phyloP scores from a whole-genome alignment of 1,284 basidiomycete species.

The Omphalotus olearius region DNA sequence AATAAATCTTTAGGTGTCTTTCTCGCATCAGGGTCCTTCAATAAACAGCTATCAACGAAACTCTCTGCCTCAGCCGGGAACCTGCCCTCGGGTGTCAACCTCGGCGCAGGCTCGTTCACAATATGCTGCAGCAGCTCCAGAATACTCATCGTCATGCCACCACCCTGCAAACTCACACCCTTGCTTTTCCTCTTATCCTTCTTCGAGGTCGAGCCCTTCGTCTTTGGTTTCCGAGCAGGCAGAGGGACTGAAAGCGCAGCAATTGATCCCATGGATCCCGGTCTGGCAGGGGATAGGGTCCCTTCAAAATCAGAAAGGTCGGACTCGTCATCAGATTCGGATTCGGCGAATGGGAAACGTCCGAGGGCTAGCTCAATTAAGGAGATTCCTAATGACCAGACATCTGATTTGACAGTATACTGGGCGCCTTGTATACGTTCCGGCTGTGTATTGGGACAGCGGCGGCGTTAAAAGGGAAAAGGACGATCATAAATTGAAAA shows the following conservation, averaged over 20 bases:
- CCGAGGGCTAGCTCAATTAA: slow-evolving; percentile 92
- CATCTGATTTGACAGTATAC: slow-evolving; percentile 96
- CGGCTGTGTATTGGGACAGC: slow-evolving; percentile 50
- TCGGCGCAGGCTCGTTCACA: slow-evolving; percentile 92
- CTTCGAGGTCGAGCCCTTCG: slow-evolving; percentile 33
- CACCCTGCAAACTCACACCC: slow-evolving; percentile 86
- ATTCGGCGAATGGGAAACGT: slow-evolving; percentile 88
- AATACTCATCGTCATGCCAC: slow-evolving; percentile 94
- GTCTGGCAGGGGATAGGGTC: slow-evolving; percentile 57
- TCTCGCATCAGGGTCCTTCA: slow-evolving; percentile 77
- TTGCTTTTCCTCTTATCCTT: slow-evolving; percentile 62
- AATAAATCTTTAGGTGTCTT: slow-evolving; percentile 80
- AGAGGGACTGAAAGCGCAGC: slow-evolving; percentile 22
- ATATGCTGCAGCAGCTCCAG: slow-evolving; percentile 96
- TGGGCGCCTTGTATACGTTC: slow-evolving; percentile 98
- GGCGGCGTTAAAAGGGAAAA: not conserved
- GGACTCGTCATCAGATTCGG: slow-evolving; percentile 52
- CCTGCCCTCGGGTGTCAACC: slow-evolving; percentile 64
- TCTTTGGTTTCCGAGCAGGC: slow-evolving; percentile 22
- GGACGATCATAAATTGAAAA: slow-evolving; percentile 9
- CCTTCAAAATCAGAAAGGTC: slow-evolving; percentile 47
- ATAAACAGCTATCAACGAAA: slow-evolving; percentile 81
- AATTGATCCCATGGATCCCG: slow-evolving; percentile 33
- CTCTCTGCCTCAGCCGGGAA: slow-evolving; percentile 70
- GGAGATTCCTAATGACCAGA: slow-evolving; percentile 95